Evolutionary conservation across 2,329 filamentous ascomycete genomes (phyloP).

Genomic region (Mollisiaceae sp.): DNA sequence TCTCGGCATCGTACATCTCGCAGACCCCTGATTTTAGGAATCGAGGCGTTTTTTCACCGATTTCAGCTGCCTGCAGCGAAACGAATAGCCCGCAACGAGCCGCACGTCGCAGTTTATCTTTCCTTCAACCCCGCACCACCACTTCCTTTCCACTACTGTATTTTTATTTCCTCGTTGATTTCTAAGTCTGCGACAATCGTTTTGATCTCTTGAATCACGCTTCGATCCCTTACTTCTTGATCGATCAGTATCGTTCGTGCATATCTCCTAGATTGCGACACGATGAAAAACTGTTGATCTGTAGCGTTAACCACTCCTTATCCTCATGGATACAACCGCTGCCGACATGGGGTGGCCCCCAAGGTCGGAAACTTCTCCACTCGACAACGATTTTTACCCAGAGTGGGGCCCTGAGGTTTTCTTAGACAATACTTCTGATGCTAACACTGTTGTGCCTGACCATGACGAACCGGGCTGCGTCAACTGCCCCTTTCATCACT

Average conservation of each 20-base stretch:
- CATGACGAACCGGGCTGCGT: no score
- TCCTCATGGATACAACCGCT: not conserved
- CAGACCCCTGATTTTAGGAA: not conserved
- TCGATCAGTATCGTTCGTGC: not conserved
- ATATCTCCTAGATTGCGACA: not conserved
- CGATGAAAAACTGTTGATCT: not conserved
- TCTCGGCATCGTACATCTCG: not conserved
- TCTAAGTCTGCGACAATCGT: not conserved
- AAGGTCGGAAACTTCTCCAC: not conserved
- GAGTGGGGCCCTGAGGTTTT: no score
- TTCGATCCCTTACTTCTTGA: not conserved
- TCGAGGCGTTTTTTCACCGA: not conserved
- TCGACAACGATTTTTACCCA: not conserved
- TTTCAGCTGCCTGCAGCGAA: not conserved
- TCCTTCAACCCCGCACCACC: not conserved
- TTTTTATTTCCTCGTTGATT: not conserved
- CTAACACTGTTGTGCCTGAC: no score
- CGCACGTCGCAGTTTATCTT: not conserved
- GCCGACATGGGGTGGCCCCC: not conserved
- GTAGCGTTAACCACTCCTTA: not conserved
- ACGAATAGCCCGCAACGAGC: not conserved
- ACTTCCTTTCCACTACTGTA: not conserved
- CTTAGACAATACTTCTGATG: no score
- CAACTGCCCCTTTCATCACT: not conserved
- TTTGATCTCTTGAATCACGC: not conserved